Base-by-base conservation (phyloP, 2,329 filamentous ascomycete genomes). In the Bipolaris oryzae region DNA sequence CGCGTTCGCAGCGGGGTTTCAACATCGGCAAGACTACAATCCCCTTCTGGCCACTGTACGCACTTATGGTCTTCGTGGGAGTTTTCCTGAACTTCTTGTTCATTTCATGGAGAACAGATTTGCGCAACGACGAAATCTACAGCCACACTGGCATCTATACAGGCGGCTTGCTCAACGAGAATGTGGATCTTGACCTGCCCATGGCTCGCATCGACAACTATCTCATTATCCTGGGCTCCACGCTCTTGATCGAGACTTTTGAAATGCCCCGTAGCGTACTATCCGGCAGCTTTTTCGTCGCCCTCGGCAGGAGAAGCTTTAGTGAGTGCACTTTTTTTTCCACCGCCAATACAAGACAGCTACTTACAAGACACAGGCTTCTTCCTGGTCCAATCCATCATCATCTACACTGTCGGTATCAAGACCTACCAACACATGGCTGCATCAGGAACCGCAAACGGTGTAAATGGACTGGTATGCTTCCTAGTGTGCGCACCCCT, bases 361-460 rank as follows among this genome's bases (percentile, higher is more conserved):
- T 53, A 46, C 63, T 72, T 37, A 71, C 47, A 31, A 7, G 15
- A 2, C 13, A 4, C 23, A 80, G 78, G 77, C 62, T 74, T 73
- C 56, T 80, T 80, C 59, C 71, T 80, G 37, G 60, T 77, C 3
- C 78, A 80, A 60, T 67, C 74, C 6, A 74, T 76, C 46, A 64
- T 81, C 25, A 69, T 78, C 35, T 80, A 80, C 64, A 76, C 74
- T 1, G 70, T 72, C 11, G 78, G 78, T 44, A 78, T 81, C 64
- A 76, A 75, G 49, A 56, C 76, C 3, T 78, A 88, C 85, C 34
- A 69, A 42, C 56, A 64, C 44, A 58, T 73, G 50, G 57, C 66
- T 48, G 37, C 41, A 16, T 25, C 56, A 6, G 64, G 68, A 6
- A 53, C 50, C 31, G 56, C 50, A 25, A 53, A 46, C 16, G 49